Conservation (phyloP, 345 rosid genomes). For the Eucalyptus tenuipes region DNA sequence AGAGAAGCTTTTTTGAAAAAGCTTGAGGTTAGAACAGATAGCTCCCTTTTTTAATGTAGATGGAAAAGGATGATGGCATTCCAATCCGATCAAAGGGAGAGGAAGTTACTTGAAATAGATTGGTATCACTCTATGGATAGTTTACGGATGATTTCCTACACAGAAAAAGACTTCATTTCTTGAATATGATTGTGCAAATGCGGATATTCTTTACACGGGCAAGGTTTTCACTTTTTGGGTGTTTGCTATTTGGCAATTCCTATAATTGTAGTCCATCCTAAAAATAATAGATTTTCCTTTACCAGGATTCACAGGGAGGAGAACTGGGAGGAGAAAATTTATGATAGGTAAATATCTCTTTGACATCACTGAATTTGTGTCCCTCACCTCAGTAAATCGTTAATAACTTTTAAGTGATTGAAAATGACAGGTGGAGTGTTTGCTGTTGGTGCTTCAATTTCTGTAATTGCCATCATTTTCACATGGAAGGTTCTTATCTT, state of each 20-base stretch:
- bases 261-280: no score
- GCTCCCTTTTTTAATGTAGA: no score
- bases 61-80: no score
- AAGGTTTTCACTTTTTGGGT: background rate
- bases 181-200: background rate
- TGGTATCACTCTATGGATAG: no score
- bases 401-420: background rate
- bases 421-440: background rate
- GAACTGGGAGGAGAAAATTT: background rate
- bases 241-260: no score
- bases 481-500: background rate
- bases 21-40: no score
- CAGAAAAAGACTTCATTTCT: background rate
- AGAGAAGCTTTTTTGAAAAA: no score
- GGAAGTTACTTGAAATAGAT: no score
- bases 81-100: no score
- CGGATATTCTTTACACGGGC: background rate
- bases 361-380: background rate
- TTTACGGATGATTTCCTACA: background rate
- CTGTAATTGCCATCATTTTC: background rate
- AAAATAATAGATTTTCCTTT: no score
- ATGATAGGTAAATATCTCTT: background rate
- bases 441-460: background rate
- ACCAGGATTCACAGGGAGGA: background rate
- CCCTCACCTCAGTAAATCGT: rapidly evolving